A percentile compares a stretch with the other conserved stretches of the same genome.
Conservation (phyloP, 257 asterid species). For the Solanum chilense region DNA sequence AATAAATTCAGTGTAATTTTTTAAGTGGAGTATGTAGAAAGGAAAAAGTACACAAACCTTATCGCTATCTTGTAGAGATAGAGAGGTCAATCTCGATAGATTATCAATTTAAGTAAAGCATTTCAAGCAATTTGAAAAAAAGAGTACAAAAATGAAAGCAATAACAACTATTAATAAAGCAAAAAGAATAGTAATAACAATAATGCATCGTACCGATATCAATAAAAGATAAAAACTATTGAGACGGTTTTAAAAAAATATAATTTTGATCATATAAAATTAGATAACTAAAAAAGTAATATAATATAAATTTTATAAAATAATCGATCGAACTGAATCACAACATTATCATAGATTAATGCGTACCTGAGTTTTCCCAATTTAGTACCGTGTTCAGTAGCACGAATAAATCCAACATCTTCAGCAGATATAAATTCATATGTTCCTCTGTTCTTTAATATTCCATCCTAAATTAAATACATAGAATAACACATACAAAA, state of each 20-base stretch:
- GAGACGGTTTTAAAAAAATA: neutral
- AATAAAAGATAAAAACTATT: too few relatives aligned
- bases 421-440: constrained; percentile 85
- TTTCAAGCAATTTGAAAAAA: neutral
- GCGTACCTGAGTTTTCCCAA: constrained; percentile 93
- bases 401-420: constrained; percentile 80
- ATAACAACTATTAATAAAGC: neutral
- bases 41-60: neutral
- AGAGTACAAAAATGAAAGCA: too few relatives aligned
- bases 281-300: too few relatives aligned
- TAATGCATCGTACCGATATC: neutral
- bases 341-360: neutral
- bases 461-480: constrained; percentile 70
- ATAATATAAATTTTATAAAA: too few relatives aligned
- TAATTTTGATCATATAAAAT: neutral
- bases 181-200: neutral
- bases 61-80: neutral
- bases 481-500: too few relatives aligned
- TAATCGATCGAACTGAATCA: neutral
- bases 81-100: too few relatives aligned
- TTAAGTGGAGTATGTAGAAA: neutral
- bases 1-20: rapidly evolving
- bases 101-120: neutral
- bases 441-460: constrained; percentile 75
- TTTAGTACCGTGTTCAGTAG: constrained; percentile 71